phyloP scores from a whole-genome alignment of 2,329 filamentous ascomycete genomes.

The Penicillium thymicola region DNA sequence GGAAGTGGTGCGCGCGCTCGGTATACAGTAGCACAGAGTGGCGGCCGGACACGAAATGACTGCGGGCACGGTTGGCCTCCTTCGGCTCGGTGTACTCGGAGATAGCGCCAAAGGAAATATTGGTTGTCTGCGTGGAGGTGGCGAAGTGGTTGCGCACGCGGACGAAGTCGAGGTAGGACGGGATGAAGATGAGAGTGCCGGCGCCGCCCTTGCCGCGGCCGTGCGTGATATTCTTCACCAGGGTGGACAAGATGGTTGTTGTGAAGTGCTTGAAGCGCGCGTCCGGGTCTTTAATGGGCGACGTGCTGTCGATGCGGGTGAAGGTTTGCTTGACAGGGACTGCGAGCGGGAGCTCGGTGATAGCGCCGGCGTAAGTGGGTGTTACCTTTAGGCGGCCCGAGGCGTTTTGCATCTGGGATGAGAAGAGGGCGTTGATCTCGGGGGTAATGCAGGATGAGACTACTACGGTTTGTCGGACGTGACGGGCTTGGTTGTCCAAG shows the following conservation, averaged over 20 bases:
- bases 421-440: constrained; percentile 77
- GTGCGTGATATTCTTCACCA: constrained; percentile 58
- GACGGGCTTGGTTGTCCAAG: constrained; percentile 76
- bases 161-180: constrained; percentile 92
- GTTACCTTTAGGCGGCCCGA: constrained; percentile 74
- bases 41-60: constrained; percentile 79
- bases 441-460: constrained; percentile 82
- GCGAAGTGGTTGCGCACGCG: constrained; percentile 90
- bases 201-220: constrained; percentile 48
- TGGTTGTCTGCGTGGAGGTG: constrained; percentile 56
- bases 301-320: constrained; percentile 72
- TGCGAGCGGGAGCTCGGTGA: constrained; percentile 63
- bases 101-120: constrained; percentile 73
- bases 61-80: constrained; percentile 78
- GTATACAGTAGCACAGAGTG: constrained; percentile 86
- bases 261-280: constrained; percentile 88
- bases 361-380: constrained; percentile 65
- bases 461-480: constrained; percentile 81
- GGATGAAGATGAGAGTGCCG: constrained; percentile 84
- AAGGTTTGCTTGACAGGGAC: constrained; percentile 82
- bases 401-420: constrained; percentile 73
- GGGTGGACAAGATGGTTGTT: constrained; percentile 70
- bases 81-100: constrained; percentile 81
- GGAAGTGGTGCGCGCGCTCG: constrained; percentile 94
- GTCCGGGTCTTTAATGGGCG: constrained; percentile 75